Base-by-base conservation (phyloP, 805 yeast species). In the Starmerella floris region DNA sequence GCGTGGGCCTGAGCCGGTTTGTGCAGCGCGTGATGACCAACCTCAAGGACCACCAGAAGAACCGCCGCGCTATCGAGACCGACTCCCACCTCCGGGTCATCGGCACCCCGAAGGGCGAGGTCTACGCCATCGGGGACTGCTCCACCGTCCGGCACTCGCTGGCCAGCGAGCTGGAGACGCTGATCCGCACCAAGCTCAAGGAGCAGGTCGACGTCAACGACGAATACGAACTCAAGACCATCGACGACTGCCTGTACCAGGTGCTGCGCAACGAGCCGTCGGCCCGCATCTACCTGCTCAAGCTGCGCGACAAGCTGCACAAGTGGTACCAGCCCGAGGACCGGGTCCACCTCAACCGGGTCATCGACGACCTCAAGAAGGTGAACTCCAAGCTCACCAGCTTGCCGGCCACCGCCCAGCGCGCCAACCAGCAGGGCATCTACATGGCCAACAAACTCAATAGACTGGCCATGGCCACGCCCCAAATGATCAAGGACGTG, bases 41-140 rank as follows among this genome's bases (percentile, higher is more conserved):
- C n/a, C 61, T 79, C 30, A 54, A 58, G 11, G 65, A 60, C 1
- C 56, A 61, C 25, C 84, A 79, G 60, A 65, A 64, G 50, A 79
- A 79, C 56, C 69, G 66, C 52, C 71, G 80, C 51, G 85, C 84
- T n/a, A 72, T 79, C 37, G 84, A 79, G 56, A 78, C 84, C 1
- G 85, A 79, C 56, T 65, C 79, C n/a, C 82, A 79, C 49, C 60
- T 78, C 50, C 67, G 84, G 48, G 80, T 79, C 9, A 56, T 75
- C 40, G 85, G 85, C 23, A 73, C 82, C 3, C 79, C 80, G 25
- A 54, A 66, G 31, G 81, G 80, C 44, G 79, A 74, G 45, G 78
- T 76, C 23, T 77, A 77, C 53, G 83, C 82, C 3, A 73, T 77
- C 52, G 84, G 84, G 37, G 84, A 77, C 57, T 77, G 83, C 53